A percentile compares a stretch with the other conserved stretches of the same genome.
Evolutionary conservation across 2,329 filamentous ascomycete genomes (phyloP).

Genomic region (Colletotrichum aenigma): DNA sequence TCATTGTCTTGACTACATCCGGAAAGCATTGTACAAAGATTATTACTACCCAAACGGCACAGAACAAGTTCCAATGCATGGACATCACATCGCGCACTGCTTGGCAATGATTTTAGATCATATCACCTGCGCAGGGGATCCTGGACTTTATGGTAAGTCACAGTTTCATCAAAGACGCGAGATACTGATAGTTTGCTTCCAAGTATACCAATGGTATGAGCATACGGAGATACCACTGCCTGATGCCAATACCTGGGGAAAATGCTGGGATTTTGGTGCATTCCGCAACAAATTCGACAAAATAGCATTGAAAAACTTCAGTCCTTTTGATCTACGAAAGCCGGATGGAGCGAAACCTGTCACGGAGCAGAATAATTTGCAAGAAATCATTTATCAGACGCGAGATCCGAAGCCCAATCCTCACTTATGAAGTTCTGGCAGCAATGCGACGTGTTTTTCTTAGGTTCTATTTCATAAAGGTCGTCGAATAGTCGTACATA

Average conservation of each 20-base stretch:
- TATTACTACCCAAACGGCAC: constrained; percentile 6
- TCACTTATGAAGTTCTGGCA: background rate
- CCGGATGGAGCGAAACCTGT: background rate
- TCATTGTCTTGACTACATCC: constrained; percentile 4
- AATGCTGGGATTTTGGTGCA: background rate
- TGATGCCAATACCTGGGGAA: constrained; percentile 4
- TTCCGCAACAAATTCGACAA: background rate
- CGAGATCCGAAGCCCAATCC: background rate
- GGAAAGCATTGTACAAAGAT: constrained; percentile 1
- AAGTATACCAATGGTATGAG: constrained; percentile 4
- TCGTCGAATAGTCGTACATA: background rate
- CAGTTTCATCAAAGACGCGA: background rate
- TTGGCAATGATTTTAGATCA: constrained; percentile 1
- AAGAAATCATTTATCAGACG: background rate
- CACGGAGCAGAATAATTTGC: constrained; percentile 1
- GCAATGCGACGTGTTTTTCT: background rate
- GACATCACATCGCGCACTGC: background rate
- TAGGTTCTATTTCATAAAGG: background rate
- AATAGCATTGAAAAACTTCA: background rate
- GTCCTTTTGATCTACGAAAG: background rate
- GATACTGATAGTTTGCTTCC: background rate
- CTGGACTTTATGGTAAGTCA: background rate
- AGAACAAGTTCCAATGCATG: background rate
- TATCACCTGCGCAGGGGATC: background rate
- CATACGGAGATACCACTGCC: background rate